Conservation (phyloP, 495 filamentous ascomycete species). For the Elaphomyces granulatus region DNA sequence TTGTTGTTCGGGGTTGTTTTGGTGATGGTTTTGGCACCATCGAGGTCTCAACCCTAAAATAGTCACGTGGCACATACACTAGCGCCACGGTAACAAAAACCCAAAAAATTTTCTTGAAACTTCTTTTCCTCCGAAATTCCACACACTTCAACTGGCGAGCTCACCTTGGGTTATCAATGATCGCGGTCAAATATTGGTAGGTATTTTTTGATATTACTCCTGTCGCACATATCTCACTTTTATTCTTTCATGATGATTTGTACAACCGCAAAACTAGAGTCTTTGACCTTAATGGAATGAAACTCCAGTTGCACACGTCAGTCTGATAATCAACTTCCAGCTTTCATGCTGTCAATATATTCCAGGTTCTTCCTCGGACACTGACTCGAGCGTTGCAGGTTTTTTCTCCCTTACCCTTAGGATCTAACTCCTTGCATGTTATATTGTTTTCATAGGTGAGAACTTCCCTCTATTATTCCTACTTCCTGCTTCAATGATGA, state of each 20-base stretch:
- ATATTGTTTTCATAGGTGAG: not conserved
- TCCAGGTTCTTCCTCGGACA: not conserved
- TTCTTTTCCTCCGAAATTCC: too few relatives aligned
- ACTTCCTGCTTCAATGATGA: slow-evolving; percentile 51
- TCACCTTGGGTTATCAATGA: too few relatives aligned
- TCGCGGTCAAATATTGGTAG: too few relatives aligned
- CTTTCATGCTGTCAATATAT: not conserved
- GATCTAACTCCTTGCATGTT: not conserved
- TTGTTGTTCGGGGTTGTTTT: too few relatives aligned
- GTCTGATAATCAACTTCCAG: slow-evolving; percentile 51
- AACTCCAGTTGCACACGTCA: slow-evolving; percentile 96
- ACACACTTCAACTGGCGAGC: too few relatives aligned
- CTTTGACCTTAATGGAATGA: slow-evolving; percentile 94
- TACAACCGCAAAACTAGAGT: slow-evolving; percentile 99
- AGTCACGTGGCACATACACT: too few relatives aligned
- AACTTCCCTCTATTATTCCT: slow-evolving; percentile 2
- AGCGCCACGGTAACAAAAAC: too few relatives aligned
- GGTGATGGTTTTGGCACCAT: too few relatives aligned
- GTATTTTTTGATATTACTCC: too few relatives aligned
- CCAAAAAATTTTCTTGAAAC: too few relatives aligned
- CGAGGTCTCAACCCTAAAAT: too few relatives aligned
- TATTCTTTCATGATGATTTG: slow-evolving; percentile 47
- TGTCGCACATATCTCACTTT: slow-evolving; percentile 5
- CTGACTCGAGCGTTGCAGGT: not conserved
- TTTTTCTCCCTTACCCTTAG: slow-evolving; percentile 1